Percentiles rank a stretch among this genome's conserved stretches.
These are phyloP conservation scores for Rhodotorula sp. DNA, from an alignment of 1,284 basidiomycete genomes.

Conservation along the genomic window DNA sequence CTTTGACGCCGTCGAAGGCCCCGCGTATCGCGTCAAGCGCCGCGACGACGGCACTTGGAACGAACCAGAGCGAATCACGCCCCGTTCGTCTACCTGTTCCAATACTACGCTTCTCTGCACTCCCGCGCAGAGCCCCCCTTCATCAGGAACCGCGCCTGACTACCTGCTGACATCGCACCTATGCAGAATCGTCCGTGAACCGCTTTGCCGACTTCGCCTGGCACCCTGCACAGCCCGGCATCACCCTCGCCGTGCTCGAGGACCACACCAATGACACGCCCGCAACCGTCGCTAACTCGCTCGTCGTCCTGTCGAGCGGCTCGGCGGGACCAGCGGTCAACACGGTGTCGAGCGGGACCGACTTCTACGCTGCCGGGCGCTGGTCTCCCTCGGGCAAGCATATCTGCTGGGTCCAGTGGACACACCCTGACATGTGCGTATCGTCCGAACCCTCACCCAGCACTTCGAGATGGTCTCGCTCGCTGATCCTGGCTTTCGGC, in stretches of 20 bases:
- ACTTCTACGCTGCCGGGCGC: conserved; percentile 65
- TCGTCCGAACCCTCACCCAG: conserved; percentile 50
- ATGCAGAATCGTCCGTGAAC: conserved; percentile 48
- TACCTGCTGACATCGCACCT: no score
- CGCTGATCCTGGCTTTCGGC: neutral
- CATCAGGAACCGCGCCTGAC: no score
- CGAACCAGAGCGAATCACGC: conserved; percentile 62
- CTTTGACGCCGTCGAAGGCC: conserved; percentile 62
- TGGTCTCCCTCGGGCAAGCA: conserved; percentile 66
- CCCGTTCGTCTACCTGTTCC: conserved; percentile 55
- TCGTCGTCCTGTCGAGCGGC: conserved; percentile 60
- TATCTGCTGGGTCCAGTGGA: conserved; percentile 71
- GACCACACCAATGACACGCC: conserved; percentile 67
- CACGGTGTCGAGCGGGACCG: conserved; percentile 59
- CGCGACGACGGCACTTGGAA: conserved; percentile 46
- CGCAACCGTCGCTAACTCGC: conserved; percentile 59
- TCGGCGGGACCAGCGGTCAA: conserved; percentile 7
- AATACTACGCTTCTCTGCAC: neutral
- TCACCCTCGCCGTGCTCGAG: conserved; percentile 64
- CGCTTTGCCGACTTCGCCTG: conserved; percentile 59
- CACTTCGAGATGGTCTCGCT: neutral
- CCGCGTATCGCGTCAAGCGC: conserved; percentile 56
- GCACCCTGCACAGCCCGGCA: conserved; percentile 52
- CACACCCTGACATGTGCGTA: conserved; percentile 64
- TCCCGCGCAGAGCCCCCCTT: conserved; percentile 52